Evolutionary conservation across 2,329 filamentous ascomycete species (phyloP), one percentile per base, ranked within the genome.

Genomic region (Tolypocladium pustulatum): DNA sequence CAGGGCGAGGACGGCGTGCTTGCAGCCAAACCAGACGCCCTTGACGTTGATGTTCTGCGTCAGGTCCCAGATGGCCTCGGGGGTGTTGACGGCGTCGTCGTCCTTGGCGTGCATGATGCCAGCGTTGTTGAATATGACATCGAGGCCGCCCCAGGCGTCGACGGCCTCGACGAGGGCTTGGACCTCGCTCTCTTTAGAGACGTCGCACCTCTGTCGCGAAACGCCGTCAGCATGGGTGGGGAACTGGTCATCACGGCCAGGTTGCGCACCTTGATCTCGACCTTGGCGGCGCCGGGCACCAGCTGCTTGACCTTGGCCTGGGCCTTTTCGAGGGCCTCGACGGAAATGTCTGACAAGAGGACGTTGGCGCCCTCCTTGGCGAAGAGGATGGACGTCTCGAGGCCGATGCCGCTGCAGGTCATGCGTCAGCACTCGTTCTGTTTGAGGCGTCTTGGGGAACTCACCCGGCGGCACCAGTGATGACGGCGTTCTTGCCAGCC

Each of bases 91-190:
- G 55, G 92, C 91, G 72, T 91, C 87, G 69, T 83, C 86, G 72
- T 91, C 88, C 59, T 88, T 80, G 54, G 85, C 86, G 76, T 96
- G 92, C 92, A 97, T 97, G 74, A 97, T 97, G 58, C 92, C 92
- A 30, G 92, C 92, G 73, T 97, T 97, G 84, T 97, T 97, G 85
- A 96, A 97, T 67, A 96, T 90, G 69, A 96, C 80, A 72, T 97
- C 92, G 3, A 94, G 75, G 52, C 92, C 92, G 69, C 92, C 92
- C 89, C 90, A 95, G 59, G 83, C 71, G 73, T 97, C 92, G 59
- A 93, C 76, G 12, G 82, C 76, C 65, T 89, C 87, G 57, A 96
- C 80, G 71, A 89, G 84, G 58, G 85, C 84, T 68, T 91, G 77
- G 37, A 97, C 85, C 59, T 94, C 83, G 61, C 81, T 74, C 72